Base-by-base conservation (phyloP, 768 basidiomycete genomes). In the Pisolithus marmoratus region DNA sequence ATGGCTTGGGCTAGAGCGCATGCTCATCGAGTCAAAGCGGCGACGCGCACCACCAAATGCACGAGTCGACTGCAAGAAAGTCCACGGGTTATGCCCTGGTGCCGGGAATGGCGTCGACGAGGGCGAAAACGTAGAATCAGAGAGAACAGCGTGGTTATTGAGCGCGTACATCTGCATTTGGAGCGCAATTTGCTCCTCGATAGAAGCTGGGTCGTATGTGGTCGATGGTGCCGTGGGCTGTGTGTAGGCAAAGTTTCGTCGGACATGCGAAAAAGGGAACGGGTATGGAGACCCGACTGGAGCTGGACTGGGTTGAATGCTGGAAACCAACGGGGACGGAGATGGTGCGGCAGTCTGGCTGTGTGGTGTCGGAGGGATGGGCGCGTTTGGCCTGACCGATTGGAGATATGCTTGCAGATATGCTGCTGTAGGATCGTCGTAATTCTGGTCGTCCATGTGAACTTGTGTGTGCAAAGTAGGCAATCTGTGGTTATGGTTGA, bases 121-220 rank as follows among this genome's bases (percentile, higher is more conserved):
- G 5, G 87, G 88, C 0, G 87, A 88, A 58, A 90, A 81, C 0
- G 86, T 87, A 23, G 87, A 87, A 56, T 89, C 87, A 4, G 80
- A 78, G 59, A 83, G 71, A 38, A 74, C 71, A 7, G 77, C 79
- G 17, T 83, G 78, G 58, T 87, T 89, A 58, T 78, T 78, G 60
- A 85, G 77, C 3, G 88, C 86, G 55, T 84, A 89, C 56, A 87
- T 80, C 62, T 87, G 86, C 82, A 84, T 86, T 65, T 90, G 88
- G 36, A 80, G 73, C 2, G 80, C 80, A n/a, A 87, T 69, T 60
- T 88, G 84, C 58, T 86, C 83, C 55, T 83, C 80, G 53, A 88
- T 81, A 3, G 72, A 71, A 3, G 71, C 69, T 4, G 75, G 74
- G 51, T 73, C 76, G 36, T 71, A 71, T 29, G 58, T 69, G 41